phyloP scores from a whole-genome alignment of 176 grass and related monocot species.

The Triticum monococcum region DNA sequence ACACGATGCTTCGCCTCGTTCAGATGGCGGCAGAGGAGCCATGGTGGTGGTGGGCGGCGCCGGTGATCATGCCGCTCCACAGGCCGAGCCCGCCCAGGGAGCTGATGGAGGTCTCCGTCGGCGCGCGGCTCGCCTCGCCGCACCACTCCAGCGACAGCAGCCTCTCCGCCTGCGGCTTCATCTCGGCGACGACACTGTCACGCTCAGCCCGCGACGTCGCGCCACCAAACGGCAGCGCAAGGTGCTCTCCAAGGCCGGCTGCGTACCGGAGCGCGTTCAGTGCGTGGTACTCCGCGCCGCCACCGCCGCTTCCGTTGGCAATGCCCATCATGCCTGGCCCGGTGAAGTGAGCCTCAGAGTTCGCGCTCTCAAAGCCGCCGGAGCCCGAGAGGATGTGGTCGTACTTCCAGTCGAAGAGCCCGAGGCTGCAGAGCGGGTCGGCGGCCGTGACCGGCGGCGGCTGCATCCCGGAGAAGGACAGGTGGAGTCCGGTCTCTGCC shows the following conservation, averaged over 20 bases:
- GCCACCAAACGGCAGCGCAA: constrained; percentile 36
- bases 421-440: constrained; percentile 40
- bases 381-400: constrained; percentile 33
- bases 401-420: constrained; percentile 59
- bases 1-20: neutral
- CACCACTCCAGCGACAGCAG: constrained; percentile 76
- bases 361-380: neutral
- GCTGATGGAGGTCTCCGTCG: constrained; percentile 43
- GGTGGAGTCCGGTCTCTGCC: constrained; percentile 47
- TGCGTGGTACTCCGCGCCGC: constrained; percentile 26
- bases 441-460: neutral
- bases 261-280: constrained; percentile 48
- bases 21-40: constrained; percentile 63
- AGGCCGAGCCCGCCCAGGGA: constrained; percentile 48
- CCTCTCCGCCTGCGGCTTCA: constrained; percentile 47
- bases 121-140: constrained; percentile 52
- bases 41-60: constrained; percentile 42
- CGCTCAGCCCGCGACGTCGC: neutral
- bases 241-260: constrained; percentile 41
- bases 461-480: constrained; percentile 72
- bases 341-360: constrained; percentile 32
- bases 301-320: neutral
- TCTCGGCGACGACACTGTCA: constrained; percentile 32
- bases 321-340: constrained; percentile 48
- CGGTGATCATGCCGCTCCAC: constrained; percentile 70